These are phyloP conservation scores for Simmondsia chinensis DNA, from an alignment of 148 eudicot species.

Conservation along the genomic window DNA sequence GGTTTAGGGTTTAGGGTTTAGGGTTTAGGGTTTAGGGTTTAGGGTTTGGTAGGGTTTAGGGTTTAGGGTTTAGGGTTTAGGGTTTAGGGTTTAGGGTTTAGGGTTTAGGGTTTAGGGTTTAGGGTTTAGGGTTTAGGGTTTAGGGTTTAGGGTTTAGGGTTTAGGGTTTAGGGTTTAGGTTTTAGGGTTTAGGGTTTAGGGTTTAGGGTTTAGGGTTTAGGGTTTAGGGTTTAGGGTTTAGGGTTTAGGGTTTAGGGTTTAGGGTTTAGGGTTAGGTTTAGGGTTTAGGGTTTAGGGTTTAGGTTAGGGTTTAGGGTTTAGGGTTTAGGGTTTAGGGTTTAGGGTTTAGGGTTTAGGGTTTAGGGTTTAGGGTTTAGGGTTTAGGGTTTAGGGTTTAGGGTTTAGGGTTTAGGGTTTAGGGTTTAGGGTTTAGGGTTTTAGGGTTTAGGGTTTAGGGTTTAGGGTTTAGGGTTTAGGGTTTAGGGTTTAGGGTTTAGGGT, in stretches of 20 bases:
- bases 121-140: slow-evolving; percentile 12
- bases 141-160: slow-evolving; percentile 16
- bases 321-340: slow-evolving; percentile 7
- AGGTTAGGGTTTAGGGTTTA: slow-evolving; percentile 7
- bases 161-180: slow-evolving; percentile 9
- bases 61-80: slow-evolving; percentile 15
- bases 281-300: slow-evolving; percentile 4
- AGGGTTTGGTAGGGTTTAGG: slow-evolving; percentile 16
- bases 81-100: slow-evolving; percentile 16
- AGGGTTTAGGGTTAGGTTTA: slow-evolving; percentile 8
- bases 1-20: slow-evolving; percentile 12
- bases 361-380: slow-evolving; percentile 13
- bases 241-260: slow-evolving; percentile 12
- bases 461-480: slow-evolving; percentile 13
- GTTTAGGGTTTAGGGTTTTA: slow-evolving; percentile 9
- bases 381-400: slow-evolving; percentile 12
- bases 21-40: slow-evolving; percentile 14
- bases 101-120: slow-evolving; percentile 15
- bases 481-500: slow-evolving; percentile 12
- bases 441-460: slow-evolving; percentile 12
- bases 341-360: slow-evolving; percentile 2
- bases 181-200: slow-evolving; percentile 1
- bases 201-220: slow-evolving; percentile 14
- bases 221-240: slow-evolving; percentile 10
- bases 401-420: slow-evolving; percentile 13